Evolutionary conservation across 306 rosid genomes (phyloP).

Genomic region (Castanea mollissima): DNA sequence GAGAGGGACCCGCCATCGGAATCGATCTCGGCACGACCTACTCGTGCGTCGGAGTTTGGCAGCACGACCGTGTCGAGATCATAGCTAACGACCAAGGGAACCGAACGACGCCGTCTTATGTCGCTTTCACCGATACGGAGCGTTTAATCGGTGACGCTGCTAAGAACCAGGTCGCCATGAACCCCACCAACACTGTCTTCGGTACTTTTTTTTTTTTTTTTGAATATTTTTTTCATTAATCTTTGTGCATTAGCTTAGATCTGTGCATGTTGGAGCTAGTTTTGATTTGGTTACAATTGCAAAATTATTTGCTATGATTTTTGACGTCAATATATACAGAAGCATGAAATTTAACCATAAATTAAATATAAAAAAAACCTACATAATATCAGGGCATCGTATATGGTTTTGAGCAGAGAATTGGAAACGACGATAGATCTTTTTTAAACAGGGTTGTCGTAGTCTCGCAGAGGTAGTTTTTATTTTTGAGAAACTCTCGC

Average conservation of each 20-base stretch:
- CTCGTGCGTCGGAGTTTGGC: conserved; percentile 77
- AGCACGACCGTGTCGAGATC: conserved; percentile 66
- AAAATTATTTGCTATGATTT: no score
- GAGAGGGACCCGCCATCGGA: conserved; percentile 66
- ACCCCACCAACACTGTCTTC: conserved; percentile 62
- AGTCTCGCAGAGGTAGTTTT: no score
- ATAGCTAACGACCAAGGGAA: conserved; percentile 69
- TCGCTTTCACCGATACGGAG: conserved; percentile 53
- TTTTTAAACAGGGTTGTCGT: no score
- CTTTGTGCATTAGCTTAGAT: neutral
- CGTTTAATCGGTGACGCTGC: conserved; percentile 71
- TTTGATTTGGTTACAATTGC: no score
- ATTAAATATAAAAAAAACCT: no score
- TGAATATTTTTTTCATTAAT: neutral
- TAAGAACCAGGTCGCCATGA: conserved; percentile 75
- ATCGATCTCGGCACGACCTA: conserved; percentile 66
- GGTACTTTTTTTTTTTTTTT: conserved; percentile 19
- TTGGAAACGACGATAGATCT: no score
- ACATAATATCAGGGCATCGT: no score
- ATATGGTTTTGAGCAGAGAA: no score
- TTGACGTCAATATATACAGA: no score
- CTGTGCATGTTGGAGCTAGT: neutral
- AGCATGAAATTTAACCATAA: no score
- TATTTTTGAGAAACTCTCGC: no score
- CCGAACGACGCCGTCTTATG: conserved; percentile 66